Evolutionary conservation across 169 alveolate species (phyloP).

Genomic region (Amoebophrya sp.): DNA sequence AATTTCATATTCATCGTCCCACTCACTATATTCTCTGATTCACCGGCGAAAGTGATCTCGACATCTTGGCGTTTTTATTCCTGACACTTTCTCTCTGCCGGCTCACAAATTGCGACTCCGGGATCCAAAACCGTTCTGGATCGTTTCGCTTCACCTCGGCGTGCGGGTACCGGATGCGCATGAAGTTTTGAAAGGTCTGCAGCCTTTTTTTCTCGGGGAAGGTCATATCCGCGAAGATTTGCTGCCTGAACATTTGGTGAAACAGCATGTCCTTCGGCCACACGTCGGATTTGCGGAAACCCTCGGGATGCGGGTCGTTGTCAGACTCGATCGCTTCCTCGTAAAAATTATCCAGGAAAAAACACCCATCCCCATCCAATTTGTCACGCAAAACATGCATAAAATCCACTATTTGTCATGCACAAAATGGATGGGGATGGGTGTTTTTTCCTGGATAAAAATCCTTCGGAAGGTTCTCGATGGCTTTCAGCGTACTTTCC

Average conservation of each 20-base stretch:
- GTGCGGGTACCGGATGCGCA: slow-evolving; percentile 34
- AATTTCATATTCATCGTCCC: background rate
- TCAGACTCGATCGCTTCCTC: slow-evolving; percentile 33
- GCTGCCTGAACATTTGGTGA: slow-evolving; percentile 18
- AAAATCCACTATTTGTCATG: no score
- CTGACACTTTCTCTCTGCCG: slow-evolving; percentile 24
- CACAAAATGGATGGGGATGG: no score
- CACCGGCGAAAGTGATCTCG: background rate
- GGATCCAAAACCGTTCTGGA: slow-evolving; percentile 33
- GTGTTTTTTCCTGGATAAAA: no score
- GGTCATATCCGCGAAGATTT: slow-evolving; percentile 22
- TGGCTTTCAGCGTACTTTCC: background rate
- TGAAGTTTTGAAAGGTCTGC: slow-evolving; percentile 37
- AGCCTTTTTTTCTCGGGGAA: slow-evolving; percentile 20
- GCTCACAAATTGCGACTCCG: slow-evolving; percentile 14
- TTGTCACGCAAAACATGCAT: no score
- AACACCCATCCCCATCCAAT: no score
- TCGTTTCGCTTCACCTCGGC: background rate
- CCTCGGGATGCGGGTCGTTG: slow-evolving; percentile 14
- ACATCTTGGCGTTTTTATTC: background rate
- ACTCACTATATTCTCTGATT: background rate
- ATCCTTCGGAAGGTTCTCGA: no score
- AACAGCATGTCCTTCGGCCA: slow-evolving; percentile 8
- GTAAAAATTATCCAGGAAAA: no score
- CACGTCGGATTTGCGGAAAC: background rate